A percentile compares a stretch with the other conserved stretches of the same genome.
These are phyloP conservation scores for Parietichytrium sp. DNA, from an alignment of 108 stramenopile species.

Conservation along the genomic window DNA sequence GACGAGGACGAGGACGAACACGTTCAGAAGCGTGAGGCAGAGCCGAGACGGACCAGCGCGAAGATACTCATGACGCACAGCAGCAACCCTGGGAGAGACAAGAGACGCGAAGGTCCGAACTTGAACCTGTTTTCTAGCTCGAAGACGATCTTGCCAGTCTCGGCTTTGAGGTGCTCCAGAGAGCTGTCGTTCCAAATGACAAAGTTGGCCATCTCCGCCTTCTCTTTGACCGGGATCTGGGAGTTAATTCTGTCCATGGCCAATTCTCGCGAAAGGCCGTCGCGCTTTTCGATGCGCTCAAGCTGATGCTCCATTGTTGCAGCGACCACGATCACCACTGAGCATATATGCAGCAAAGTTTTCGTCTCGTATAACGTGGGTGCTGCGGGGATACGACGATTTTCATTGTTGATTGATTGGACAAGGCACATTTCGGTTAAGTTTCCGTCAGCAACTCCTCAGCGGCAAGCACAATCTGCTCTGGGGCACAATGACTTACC, in stretches of 20 bases:
- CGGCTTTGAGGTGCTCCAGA: not conserved
- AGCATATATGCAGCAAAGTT: not conserved
- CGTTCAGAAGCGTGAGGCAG: too few relatives aligned
- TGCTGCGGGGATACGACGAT: not conserved
- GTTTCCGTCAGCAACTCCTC: not conserved
- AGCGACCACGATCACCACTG: conserved; percentile 21
- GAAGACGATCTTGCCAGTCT: not conserved
- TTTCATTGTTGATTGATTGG: not conserved
- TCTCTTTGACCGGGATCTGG: conserved; percentile 12
- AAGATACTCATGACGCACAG: not conserved
- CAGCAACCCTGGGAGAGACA: not conserved
- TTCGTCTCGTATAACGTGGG: conserved; percentile 27
- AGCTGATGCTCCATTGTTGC: not conserved
- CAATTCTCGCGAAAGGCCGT: not conserved
- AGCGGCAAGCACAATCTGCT: not conserved
- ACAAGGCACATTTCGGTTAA: not conserved
- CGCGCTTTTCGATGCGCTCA: not conserved
- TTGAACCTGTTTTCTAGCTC: conserved; percentile 1
- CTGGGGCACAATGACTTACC: too few relatives aligned
- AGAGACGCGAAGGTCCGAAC: not conserved
- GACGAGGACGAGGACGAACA: too few relatives aligned
- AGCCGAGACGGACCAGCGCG: too few relatives aligned
- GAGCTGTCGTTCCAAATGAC: conserved; percentile 10
- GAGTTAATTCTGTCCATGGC: conserved; percentile 33
- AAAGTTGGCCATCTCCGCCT: not conserved